A percentile compares a stretch with the other conserved stretches of the same genome.
Conservation (phyloP, 768 basidiomycete genomes). For the Clitopilus passeckerianus region DNA sequence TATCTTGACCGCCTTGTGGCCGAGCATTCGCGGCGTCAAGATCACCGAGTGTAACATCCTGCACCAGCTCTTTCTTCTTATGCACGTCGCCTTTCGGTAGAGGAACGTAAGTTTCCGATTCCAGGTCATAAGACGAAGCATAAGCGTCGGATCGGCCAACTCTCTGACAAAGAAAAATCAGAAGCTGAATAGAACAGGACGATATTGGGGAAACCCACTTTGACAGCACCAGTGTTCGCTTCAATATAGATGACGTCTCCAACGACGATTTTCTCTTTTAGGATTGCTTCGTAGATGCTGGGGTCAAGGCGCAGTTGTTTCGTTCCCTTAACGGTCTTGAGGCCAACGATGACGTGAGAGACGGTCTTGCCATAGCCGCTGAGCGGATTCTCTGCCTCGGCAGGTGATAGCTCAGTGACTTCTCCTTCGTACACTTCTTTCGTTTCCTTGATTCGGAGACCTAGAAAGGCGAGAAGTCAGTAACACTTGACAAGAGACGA, state of each 20-base stretch:
- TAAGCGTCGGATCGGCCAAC: conserved; percentile 97
- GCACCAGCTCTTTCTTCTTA: conserved; percentile 18
- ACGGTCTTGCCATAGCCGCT: conserved; percentile 98
- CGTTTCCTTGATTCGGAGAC: conserved; percentile 96
- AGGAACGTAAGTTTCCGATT: conserved; percentile 98
- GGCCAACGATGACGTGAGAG: conserved; percentile 93
- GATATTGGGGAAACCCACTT: conserved; percentile 41
- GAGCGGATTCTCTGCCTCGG: conserved; percentile 95
- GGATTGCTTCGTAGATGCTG: conserved; percentile 92
- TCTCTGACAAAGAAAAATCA: conserved; percentile 29
- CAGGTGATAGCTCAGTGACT: conserved; percentile 93
- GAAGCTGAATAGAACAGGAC: neutral
- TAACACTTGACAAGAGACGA: neutral
- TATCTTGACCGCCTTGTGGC: conserved; percentile 95
- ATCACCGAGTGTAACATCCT: conserved; percentile 60
- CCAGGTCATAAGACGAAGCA: conserved; percentile 94
- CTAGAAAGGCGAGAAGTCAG: conserved; percentile 32
- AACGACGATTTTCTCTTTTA: conserved; percentile 95
- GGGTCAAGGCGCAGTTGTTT: conserved; percentile 95
- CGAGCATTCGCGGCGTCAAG: conserved; percentile 95
- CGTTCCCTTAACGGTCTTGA: conserved; percentile 91
- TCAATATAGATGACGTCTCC: conserved; percentile 98
- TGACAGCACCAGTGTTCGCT: conserved; percentile 90
- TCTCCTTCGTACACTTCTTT: conserved; percentile 99
- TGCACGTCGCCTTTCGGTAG: conserved; percentile 48